A percentile compares a stretch with the other conserved stretches of the same genome.
phyloP scores from a whole-genome alignment of 768 basidiomycete genomes.

The Psilocybe azurescens region DNA sequence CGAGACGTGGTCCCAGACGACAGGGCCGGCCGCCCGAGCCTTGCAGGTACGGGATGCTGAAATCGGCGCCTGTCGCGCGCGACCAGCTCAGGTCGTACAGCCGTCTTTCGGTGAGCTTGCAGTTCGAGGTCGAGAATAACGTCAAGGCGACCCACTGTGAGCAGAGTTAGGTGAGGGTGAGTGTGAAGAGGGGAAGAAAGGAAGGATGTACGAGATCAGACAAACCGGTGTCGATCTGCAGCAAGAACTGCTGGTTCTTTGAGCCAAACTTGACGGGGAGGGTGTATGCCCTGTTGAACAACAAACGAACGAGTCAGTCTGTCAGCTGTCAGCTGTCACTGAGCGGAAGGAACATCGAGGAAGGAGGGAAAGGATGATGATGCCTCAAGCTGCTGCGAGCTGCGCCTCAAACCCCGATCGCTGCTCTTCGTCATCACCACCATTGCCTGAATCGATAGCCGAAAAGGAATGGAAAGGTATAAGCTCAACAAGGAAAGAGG shows the following conservation, averaged over 20 bases:
- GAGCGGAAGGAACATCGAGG: slow-evolving; percentile 5
- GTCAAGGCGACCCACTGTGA: slow-evolving; percentile 68
- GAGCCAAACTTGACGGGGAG: slow-evolving; percentile 61
- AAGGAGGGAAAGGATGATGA: background rate
- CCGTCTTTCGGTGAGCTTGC: slow-evolving; percentile 48
- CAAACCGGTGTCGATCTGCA: slow-evolving; percentile 84
- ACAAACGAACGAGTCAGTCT: background rate
- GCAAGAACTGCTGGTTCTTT: slow-evolving; percentile 49
- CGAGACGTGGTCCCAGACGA: slow-evolving; percentile 71
- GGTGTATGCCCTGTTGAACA: slow-evolving; percentile 60
- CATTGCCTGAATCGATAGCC: no score
- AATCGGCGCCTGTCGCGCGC: slow-evolving; percentile 43
- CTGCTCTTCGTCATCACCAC: no score
- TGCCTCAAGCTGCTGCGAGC: no score
- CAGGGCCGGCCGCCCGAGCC: slow-evolving; percentile 65
- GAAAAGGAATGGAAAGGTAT: no score
- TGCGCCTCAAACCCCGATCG: no score
- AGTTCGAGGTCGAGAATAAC: slow-evolving; percentile 61
- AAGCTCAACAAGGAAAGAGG: no score
- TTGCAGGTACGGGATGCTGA: slow-evolving; percentile 62
- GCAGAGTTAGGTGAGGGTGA: no score
- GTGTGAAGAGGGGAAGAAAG: background rate
- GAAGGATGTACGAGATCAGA: slow-evolving; percentile 68
- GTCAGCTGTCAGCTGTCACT: no score
- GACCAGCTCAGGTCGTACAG: slow-evolving; percentile 63